phyloP scores from a whole-genome alignment of 805 yeast genomes.

The Priceomyces haplophilus region DNA sequence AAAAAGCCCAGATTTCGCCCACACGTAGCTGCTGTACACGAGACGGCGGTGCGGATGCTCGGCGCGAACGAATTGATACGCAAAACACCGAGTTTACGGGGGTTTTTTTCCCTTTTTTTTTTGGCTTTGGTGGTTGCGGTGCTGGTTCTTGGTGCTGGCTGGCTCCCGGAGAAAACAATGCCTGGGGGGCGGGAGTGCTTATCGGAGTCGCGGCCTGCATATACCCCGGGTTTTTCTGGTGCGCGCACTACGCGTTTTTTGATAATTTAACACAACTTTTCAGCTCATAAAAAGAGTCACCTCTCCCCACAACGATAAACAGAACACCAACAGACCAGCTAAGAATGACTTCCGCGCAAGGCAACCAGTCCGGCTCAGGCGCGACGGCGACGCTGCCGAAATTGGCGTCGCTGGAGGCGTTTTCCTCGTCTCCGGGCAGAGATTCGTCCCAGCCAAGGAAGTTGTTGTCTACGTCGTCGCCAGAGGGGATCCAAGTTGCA shows the following conservation, averaged over 20 bases:
- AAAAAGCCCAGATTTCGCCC: background rate
- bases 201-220: too few species aligned
- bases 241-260: constrained; percentile 2
- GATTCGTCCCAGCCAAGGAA: constrained; percentile 11
- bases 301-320: background rate
- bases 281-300: background rate
- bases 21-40: too few species aligned
- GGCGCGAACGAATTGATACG: too few species aligned
- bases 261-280: background rate
- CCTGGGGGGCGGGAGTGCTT: too few species aligned
- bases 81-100: too few species aligned
- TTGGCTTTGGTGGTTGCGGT: too few species aligned
- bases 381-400: background rate
- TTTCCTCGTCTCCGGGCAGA: constrained; percentile 2
- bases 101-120: too few species aligned
- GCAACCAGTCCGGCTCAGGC: background rate
- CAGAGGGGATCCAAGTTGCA: constrained; percentile 86
- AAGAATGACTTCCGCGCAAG: constrained; percentile 1
- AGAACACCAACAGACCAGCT: background rate
- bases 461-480: constrained; percentile 70
- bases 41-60: too few species aligned
- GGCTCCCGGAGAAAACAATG: too few species aligned
- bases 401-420: background rate
- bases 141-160: too few species aligned
- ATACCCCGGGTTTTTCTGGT: background rate